Percentiles rank a stretch among this genome's conserved stretches.
Evolutionary conservation across 805 yeast species (phyloP).

Genomic region (Ogataea pignaliae): DNA sequence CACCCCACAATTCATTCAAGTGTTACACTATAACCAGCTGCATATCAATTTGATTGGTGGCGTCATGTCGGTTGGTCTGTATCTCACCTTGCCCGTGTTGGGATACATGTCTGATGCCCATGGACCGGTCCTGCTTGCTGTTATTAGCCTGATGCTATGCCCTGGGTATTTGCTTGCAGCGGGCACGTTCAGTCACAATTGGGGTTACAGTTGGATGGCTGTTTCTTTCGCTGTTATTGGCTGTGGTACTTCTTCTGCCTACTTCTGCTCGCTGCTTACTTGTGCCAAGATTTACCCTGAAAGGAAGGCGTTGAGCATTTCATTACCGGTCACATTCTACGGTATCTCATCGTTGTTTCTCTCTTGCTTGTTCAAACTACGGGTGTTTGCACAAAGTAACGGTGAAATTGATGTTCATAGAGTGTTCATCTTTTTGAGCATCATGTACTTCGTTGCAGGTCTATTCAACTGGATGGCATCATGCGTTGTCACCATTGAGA

Average conservation of each 20-base stretch:
- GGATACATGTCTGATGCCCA: constrained; percentile 84
- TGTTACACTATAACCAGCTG: constrained; percentile 60
- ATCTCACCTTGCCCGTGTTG: constrained; percentile 73
- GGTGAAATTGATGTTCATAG: constrained; percentile 39
- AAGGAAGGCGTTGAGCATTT: constrained; percentile 73
- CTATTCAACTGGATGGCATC: constrained; percentile 59
- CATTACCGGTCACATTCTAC: constrained; percentile 83
- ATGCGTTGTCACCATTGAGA: constrained; percentile 57
- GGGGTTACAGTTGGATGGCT: constrained; percentile 36
- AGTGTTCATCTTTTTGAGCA: constrained; percentile 50
- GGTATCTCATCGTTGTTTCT: constrained; percentile 79
- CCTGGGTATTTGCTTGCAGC: constrained; percentile 64
- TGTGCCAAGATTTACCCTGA: constrained; percentile 84
- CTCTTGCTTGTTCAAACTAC: constrained; percentile 51
- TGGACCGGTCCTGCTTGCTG: constrained; percentile 71
- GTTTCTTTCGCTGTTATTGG: constrained; percentile 58
- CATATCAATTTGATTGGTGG: constrained; percentile 69
- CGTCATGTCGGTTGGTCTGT: constrained; percentile 73
- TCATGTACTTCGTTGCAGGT: constrained; percentile 53
- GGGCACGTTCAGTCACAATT: constrained; percentile 26
- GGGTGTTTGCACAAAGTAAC: constrained; percentile 29
- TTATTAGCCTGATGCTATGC: constrained; percentile 55
- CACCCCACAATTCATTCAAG: constrained; percentile 59
- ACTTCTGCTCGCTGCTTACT: constrained; percentile 66
- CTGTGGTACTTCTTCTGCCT: constrained; percentile 66